These are phyloP conservation scores for Fraxinus americana DNA, from an alignment of 257 asterid genomes.

Conservation along the genomic window DNA sequence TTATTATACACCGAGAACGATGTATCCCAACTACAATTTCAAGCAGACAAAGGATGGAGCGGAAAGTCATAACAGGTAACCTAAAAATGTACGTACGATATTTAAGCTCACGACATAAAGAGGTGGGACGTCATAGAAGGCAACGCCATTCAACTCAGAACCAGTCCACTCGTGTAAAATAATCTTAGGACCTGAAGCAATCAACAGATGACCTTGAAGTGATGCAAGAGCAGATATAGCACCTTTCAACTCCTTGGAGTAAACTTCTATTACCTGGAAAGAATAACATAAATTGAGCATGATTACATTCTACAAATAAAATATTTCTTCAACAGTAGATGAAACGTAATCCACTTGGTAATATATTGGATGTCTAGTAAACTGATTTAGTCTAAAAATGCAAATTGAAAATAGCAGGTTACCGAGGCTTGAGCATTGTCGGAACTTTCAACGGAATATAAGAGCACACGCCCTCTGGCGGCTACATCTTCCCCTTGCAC, in stretches of 20 bases:
- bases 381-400: slow-evolving; percentile 19
- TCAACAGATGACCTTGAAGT: slow-evolving; percentile 90
- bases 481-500: slow-evolving; percentile 99
- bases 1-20: neutral
- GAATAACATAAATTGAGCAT: slow-evolving; percentile 17
- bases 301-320: slow-evolving; percentile 14
- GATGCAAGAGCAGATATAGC: slow-evolving; percentile 98
- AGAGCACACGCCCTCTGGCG: slow-evolving; percentile 90
- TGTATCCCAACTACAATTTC: slow-evolving; percentile 14
- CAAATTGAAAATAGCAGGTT: slow-evolving; percentile 24
- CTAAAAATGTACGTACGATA: slow-evolving; percentile 57
- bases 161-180: slow-evolving; percentile 96
- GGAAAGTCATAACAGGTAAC: neutral
- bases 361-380: slow-evolving; percentile 23
- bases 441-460: slow-evolving; percentile 73
- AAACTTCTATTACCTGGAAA: slow-evolving; percentile 80
- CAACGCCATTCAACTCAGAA: slow-evolving; percentile 83
- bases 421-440: slow-evolving; percentile 73
- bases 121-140: slow-evolving; percentile 94
- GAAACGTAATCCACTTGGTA: slow-evolving; percentile 21
- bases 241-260: slow-evolving; percentile 95
- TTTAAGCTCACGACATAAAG: slow-evolving; percentile 97
- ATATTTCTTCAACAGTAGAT: slow-evolving; percentile 10
- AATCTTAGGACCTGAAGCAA: slow-evolving; percentile 96
- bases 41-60: slow-evolving; percentile 7